These are phyloP conservation scores for Chlorella sp. DNA, from an alignment of 139 green algal species.

Conservation along the genomic window DNA sequence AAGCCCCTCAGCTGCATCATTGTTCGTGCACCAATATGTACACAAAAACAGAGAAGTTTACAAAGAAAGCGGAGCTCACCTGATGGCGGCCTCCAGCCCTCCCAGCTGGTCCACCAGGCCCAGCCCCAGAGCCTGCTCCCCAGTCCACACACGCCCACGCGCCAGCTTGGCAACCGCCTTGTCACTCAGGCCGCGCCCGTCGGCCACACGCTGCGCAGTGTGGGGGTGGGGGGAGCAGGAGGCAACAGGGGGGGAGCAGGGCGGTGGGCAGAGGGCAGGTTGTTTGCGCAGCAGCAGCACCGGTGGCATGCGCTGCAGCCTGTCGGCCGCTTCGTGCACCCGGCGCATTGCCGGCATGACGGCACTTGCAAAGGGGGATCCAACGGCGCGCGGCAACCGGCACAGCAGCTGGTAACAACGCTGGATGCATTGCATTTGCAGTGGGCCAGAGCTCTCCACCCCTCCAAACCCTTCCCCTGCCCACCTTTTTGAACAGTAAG, in stretches of 20 bases:
- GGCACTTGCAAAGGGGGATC: too few relatives aligned
- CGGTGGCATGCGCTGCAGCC: too few relatives aligned
- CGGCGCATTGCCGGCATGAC: too few relatives aligned
- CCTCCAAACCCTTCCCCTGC: not conserved
- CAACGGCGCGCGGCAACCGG: too few relatives aligned
- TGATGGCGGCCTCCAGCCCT: slow-evolving; percentile 74
- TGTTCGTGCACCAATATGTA: too few relatives aligned
- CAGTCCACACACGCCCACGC: slow-evolving; percentile 91
- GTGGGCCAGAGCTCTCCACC: not conserved
- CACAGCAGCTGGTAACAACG: too few relatives aligned
- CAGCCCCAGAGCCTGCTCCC: slow-evolving; percentile 62
- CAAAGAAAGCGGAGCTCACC: too few relatives aligned
- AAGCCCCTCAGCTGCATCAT: too few relatives aligned
- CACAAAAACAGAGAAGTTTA: too few relatives aligned
- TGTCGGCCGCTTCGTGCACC: too few relatives aligned
- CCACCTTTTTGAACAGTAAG: slow-evolving; percentile 50
- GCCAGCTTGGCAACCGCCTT: slow-evolving; percentile 48
- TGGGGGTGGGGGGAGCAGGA: not conserved
- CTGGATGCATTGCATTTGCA: too few relatives aligned
- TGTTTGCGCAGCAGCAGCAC: not conserved
- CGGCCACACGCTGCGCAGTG: slow-evolving; percentile 28
- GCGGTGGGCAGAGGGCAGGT: not conserved
- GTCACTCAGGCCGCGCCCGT: slow-evolving; percentile 54
- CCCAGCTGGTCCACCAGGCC: slow-evolving; percentile 90
- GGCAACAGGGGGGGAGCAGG: not conserved